Evolutionary conservation across 1,284 basidiomycete genomes (phyloP), one percentile per base, ranked within the genome.

Genomic region (Apiotrichum akiyoshidainum): DNA sequence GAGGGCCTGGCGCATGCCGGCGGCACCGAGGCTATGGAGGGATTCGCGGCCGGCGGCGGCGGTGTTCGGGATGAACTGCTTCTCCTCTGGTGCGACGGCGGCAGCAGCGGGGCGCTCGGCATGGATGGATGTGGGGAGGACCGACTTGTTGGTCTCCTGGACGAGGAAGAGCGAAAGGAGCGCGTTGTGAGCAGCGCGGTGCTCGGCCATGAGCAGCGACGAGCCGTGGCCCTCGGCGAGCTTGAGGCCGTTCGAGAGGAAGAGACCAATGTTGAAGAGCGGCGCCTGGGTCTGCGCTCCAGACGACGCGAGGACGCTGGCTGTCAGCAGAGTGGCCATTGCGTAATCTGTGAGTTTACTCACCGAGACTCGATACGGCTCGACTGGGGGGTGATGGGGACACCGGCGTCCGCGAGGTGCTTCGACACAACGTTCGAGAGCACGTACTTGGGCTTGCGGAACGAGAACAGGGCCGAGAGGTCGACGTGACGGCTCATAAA

Each of bases 221-320:
- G 86, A 90, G 49, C 96, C 96, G 71, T 92, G 92, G 10, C 93
- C 94, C 79, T 99, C 94, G 14, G 95, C 92, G 3, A 99, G 83
- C 79, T 97, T 87, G 33, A 80, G 67, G 64, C 89, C 88, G 21
- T 84, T 84, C 9, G 89, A 88, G n/a, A 90, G 89, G 76, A 86
- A 98, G 51, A 96, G 88, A 22, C 93, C 95, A 12, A 97, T 89
- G 16, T 97, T 89, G 75, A 91, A 99, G 42, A 96, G 83, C 0
- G 95, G 93, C 9, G 89, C 87, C 68, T 90, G 90, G 4, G 90
- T 89, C 64, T 86, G 84, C 49, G 92, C 85, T 71, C 95, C 95
- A 0, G 92, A 92, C 77, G 98, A 95, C 67, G 90, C 92, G 56
- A 99, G 79, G 62, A 99, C 77, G 70, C 92, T 87, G 65, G 10